These are phyloP conservation scores for Corynespora cassiicola DNA, from an alignment of 2,329 filamentous ascomycete genomes.

Conservation along the genomic window DNA sequence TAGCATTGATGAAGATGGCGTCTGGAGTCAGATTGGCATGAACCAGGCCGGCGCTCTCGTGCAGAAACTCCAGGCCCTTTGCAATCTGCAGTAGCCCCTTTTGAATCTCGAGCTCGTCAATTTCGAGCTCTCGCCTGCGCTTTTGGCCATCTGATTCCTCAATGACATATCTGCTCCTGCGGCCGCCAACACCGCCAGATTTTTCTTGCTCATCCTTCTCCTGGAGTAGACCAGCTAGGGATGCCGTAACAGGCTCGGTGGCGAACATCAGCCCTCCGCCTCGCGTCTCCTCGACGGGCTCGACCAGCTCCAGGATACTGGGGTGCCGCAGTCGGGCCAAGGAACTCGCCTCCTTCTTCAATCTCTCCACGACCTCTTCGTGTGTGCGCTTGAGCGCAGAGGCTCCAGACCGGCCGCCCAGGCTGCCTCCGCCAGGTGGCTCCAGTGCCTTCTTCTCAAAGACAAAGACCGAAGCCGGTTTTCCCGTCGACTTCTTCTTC, in stretches of 20 bases:
- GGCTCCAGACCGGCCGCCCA: conserved; percentile 66
- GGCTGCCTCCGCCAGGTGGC: conserved; percentile 63
- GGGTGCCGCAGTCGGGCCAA: conserved; percentile 89
- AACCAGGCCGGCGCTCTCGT: conserved; percentile 91
- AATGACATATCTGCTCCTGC: conserved; percentile 79
- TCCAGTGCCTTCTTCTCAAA: conserved; percentile 92
- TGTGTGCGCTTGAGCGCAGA: conserved; percentile 78
- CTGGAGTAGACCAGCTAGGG: conserved; percentile 78
- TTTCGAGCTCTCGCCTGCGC: conserved; percentile 79
- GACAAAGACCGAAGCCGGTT: conserved; percentile 88
- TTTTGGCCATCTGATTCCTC: conserved; percentile 78
- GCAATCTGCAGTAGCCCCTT: conserved; percentile 93
- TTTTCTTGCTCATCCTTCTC: conserved; percentile 91
- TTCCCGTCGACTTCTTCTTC: conserved; percentile 94
- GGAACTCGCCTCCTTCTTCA: conserved; percentile 91
- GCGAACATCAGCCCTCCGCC: conserved; percentile 94
- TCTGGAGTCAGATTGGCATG: conserved; percentile 96
- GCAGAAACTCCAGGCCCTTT: conserved; percentile 92
- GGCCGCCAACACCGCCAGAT: conserved; percentile 69
- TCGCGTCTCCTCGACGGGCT: conserved; percentile 93
- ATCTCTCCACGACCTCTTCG: conserved; percentile 87
- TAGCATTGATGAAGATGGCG: conserved; percentile 90
- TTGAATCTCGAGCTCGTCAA: conserved; percentile 97
- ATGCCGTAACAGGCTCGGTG: conserved; percentile 88
- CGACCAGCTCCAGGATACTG: conserved; percentile 87